These are phyloP conservation scores for Suillus sp. DNA, from an alignment of 768 basidiomycete genomes.

Conservation along the genomic window DNA sequence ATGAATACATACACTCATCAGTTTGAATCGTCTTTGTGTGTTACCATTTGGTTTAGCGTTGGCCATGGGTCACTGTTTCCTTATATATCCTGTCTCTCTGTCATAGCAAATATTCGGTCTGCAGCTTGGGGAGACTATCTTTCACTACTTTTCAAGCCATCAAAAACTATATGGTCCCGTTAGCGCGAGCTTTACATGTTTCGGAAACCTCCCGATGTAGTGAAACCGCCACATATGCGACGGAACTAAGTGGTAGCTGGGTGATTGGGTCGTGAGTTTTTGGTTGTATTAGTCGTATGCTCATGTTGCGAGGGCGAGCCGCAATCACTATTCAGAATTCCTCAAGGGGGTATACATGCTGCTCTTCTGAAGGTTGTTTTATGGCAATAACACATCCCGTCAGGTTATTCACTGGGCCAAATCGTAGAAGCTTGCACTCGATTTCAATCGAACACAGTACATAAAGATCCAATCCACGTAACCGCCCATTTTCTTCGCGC, in stretches of 20 bases:
- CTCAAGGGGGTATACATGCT: conserved; percentile 50
- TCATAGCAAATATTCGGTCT: background rate
- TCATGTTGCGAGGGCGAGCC: conserved; percentile 9
- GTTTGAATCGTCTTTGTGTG: background rate
- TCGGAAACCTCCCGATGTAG: background rate
- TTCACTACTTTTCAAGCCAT: background rate
- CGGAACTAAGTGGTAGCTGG: conserved; percentile 48
- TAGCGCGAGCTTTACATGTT: conserved; percentile 3
- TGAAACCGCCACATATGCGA: background rate
- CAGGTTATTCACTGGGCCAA: conserved; percentile 62
- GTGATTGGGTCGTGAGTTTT: conserved; percentile 43
- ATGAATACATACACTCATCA: background rate
- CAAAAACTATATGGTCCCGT: background rate
- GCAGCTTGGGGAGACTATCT: background rate
- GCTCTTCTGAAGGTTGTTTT: background rate
- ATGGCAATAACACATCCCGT: background rate
- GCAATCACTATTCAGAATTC: conserved; percentile 38
- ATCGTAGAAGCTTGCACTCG: conserved; percentile 56
- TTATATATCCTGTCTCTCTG: too few relatives aligned
- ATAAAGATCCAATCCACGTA: conserved; percentile 60
- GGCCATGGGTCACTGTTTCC: too few relatives aligned
- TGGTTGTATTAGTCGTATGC: conserved; percentile 6
- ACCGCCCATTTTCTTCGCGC: conserved; percentile 60
- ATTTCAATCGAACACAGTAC: conserved; percentile 48
- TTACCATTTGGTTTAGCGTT: too few relatives aligned